phyloP scores from a whole-genome alignment of 257 asterid species.

The Fraxinus americana region DNA sequence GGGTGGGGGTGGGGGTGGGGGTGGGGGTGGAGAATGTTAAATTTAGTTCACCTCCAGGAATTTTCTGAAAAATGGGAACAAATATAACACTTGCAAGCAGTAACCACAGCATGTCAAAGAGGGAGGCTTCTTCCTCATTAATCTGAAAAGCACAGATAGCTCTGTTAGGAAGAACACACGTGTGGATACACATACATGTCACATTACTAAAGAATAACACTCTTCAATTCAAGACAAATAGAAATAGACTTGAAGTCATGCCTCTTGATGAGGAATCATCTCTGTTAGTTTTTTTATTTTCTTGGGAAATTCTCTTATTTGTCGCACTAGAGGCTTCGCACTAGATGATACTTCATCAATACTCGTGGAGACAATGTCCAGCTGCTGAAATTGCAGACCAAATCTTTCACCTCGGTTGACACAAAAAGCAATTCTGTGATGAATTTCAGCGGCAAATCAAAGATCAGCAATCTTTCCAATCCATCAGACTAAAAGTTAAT shows the following conservation, averaged over 20 bases:
- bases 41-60: constrained; percentile 84
- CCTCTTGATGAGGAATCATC: constrained; percentile 97
- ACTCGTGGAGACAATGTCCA: constrained; percentile 65
- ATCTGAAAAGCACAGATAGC: constrained; percentile 44
- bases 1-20: not conserved
- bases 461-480: constrained; percentile 20
- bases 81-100: constrained; percentile 98
- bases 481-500: constrained; percentile 13
- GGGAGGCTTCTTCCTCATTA: constrained; percentile 98
- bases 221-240: constrained; percentile 4
- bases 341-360: constrained; percentile 82
- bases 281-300: constrained; percentile 71
- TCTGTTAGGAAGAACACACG: constrained; percentile 15
- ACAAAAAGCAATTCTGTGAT: constrained; percentile 63
- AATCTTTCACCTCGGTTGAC: constrained; percentile 62
- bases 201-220: constrained; percentile 15
- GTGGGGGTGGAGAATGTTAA: not conserved
- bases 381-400: constrained; percentile 63
- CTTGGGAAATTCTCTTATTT: constrained; percentile 69
- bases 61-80: constrained; percentile 95
- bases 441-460: constrained; percentile 29
- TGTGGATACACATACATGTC: constrained; percentile 1
- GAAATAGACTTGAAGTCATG: constrained; percentile 30
- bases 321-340: constrained; percentile 73
- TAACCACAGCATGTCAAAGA: constrained; percentile 90